Percentiles rank a stretch among this genome's conserved stretches.
These are phyloP conservation scores for Fusarium zealandicum DNA, from an alignment of 2,329 filamentous ascomycete genomes.

Conservation along the genomic window DNA sequence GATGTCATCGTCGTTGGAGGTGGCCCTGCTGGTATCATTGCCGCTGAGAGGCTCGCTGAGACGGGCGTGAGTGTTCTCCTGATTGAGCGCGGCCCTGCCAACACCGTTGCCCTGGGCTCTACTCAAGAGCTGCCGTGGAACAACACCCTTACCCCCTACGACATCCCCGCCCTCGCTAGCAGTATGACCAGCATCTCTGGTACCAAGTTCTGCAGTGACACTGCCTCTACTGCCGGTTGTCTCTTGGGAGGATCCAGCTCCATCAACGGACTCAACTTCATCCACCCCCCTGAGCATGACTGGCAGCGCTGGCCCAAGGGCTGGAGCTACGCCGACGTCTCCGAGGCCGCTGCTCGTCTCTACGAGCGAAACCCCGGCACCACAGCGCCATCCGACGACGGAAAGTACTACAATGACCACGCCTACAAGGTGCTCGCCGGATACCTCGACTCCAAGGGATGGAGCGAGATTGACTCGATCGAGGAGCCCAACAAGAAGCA, in stretches of 20 bases:
- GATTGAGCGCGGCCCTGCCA: constrained; percentile 40
- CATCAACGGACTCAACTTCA: constrained; percentile 42
- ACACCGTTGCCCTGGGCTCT: constrained; percentile 37
- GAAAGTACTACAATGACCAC: constrained; percentile 69
- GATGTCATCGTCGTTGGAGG: constrained; percentile 40
- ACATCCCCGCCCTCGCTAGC: constrained; percentile 37
- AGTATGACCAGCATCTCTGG: constrained; percentile 35
- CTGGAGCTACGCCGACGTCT: constrained; percentile 35
- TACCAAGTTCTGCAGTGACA: constrained; percentile 40
- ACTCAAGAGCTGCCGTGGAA: constrained; percentile 35
- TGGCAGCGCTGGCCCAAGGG: constrained; percentile 39
- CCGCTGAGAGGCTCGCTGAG: constrained; percentile 39
- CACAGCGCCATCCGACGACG: constrained; percentile 69
- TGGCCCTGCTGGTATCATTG: constrained; percentile 39
- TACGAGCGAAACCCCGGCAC: constrained; percentile 62
- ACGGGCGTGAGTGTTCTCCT: constrained; percentile 36
- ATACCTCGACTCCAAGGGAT: constrained; percentile 66
- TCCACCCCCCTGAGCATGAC: constrained; percentile 37
- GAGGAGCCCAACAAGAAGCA: constrained; percentile 68
- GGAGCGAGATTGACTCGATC: constrained; percentile 71
- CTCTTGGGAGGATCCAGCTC: constrained; percentile 39
- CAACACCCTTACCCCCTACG: constrained; percentile 35
- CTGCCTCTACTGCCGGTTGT: constrained; percentile 37
- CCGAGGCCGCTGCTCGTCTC: constrained; percentile 34
- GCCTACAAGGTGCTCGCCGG: constrained; percentile 67